Base-by-base conservation (phyloP, 495 filamentous ascomycete genomes). In the Podospora fimiseda region DNA sequence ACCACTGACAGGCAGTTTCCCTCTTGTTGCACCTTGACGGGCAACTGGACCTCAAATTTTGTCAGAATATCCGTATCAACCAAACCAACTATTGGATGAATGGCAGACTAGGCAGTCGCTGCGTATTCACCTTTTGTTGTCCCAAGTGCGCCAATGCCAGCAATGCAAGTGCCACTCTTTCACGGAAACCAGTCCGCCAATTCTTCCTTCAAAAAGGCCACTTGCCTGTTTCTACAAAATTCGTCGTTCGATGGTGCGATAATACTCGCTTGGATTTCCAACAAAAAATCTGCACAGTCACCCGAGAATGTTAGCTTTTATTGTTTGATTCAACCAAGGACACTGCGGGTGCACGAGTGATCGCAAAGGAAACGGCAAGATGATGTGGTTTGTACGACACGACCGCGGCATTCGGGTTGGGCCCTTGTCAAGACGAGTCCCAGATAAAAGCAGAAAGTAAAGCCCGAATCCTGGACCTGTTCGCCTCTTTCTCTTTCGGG, bases 331-430 rank as follows among this genome's bases (percentile, higher is more conserved):
- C n/a, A 41, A 41, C n/a, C n/a, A n/a, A n/a, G n/a, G n/a, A n/a
- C n/a, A n/a, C n/a, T n/a, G n/a, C n/a, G n/a, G n/a, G 13, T 20
- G 41, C 11, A 43, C 16, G 15, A 19, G 15, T 19, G n/a, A n/a
- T n/a, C 5, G 20, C 41, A n/a, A 43, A 43, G 20, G 14, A 5
- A 21, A 13, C 19, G n/a, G 16, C 7, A 13, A 8, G 18, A 44
- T 44, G 42, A 44, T 22, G 42, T 44, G 42, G 18, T 44, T 44
- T 44, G 42, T 44, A n/a, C 42, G 22, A 44, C 42, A 20, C 18
- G 6, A 22, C 18, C 20, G 19, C 15, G 19, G 18, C 13, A 21
- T 19, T 1, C 23, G 16, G 39, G 39, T 18, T 44, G 13, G 42
- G 18, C 19, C 19, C 23, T 13, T 44, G 19, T 19, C 7, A 19